Evolutionary conservation across 768 basidiomycete genomes (phyloP), one percentile per base, ranked within the genome.

Genomic region (Serendipita sp.): DNA sequence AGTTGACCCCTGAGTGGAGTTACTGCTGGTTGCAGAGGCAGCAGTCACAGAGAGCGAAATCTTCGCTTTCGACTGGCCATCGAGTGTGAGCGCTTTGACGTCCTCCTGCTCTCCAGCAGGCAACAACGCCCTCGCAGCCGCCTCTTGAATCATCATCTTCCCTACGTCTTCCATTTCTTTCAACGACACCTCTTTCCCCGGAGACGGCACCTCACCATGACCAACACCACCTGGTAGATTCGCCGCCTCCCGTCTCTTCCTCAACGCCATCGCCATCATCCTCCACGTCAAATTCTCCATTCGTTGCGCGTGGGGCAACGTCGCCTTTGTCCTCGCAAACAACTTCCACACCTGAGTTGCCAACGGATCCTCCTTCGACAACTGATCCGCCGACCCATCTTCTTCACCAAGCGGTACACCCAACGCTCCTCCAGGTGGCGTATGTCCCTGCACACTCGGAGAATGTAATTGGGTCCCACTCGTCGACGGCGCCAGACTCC

Each of bases 281-380:
- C 96, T 78, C 95, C 95, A 97, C 0, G 94, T 96, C 64, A 98
- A 74, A 72, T 97, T 98, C 77, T 98, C 96, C 91, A 99, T 93
- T 71, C 94, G 78, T 75, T 93, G 90, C 0, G 89, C 91, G 72
- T 95, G 91, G 35, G 94, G 92, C 65, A 95, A 75, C 37, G 80
- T 82, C n/a, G 87, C 88, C 75, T 92, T 93, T 53, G 88, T 89
- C 67, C 89, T 84, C 41, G 92, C 85, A 71, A 90, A 98, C 82
- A 97, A 89, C 77, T 86, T 92, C 95, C 95, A 98, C 35, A 98
- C 89, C 75, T 97, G 92, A 1, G 94, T 88, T 0, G 92, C 92
- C 24, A 96, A 79, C 4, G 93, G 94, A 72, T 96, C 94, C 63
- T 92, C 87, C 71, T 81, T 85, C 7, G 87, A 86, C 30, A 90